These are phyloP conservation scores for Exophiala sp. DNA, from an alignment of 2,329 filamentous ascomycete genomes.

Conservation along the genomic window DNA sequence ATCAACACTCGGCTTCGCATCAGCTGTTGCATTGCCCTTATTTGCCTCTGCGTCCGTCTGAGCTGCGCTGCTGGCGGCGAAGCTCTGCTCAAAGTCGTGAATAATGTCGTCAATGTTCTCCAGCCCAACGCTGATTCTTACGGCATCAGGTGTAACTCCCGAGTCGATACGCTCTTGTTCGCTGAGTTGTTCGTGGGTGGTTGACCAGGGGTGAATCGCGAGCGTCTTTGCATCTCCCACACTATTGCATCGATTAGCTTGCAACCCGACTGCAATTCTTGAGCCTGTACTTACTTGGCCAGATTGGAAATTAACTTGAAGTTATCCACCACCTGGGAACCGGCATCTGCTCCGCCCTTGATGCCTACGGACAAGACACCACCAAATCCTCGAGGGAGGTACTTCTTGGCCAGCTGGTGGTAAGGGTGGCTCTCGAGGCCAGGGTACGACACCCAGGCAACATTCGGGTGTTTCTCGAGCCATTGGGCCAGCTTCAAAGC, in stretches of 20 bases:
- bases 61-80: slow-evolving; percentile 48
- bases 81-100: slow-evolving; percentile 80
- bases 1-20: slow-evolving; percentile 18
- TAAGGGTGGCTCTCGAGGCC: slow-evolving; percentile 76
- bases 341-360: slow-evolving; percentile 77
- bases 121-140: slow-evolving; percentile 83
- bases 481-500: slow-evolving; percentile 72
- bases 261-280: not conserved
- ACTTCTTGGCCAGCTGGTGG: slow-evolving; percentile 77
- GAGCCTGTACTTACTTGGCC: slow-evolving; percentile 58
- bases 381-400: slow-evolving; percentile 75
- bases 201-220: slow-evolving; percentile 84
- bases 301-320: slow-evolving; percentile 95
- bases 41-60: slow-evolving; percentile 18
- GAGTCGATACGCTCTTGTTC: slow-evolving; percentile 70
- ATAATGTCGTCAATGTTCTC: slow-evolving; percentile 95
- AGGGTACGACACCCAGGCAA: slow-evolving; percentile 90
- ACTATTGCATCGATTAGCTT: slow-evolving; percentile 27
- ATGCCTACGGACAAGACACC: slow-evolving; percentile 91
- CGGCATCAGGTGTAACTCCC: slow-evolving; percentile 75
- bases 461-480: slow-evolving; percentile 75
- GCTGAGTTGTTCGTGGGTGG: slow-evolving; percentile 79
- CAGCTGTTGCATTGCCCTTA: slow-evolving; percentile 20
- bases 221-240: slow-evolving; percentile 89
- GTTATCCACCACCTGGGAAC: slow-evolving; percentile 81